Evolutionary conservation across 192 early-diverging fungal species (phyloP), one percentile per base, ranked within the genome.

Genomic region (Cladochytrium replicatum): DNA sequence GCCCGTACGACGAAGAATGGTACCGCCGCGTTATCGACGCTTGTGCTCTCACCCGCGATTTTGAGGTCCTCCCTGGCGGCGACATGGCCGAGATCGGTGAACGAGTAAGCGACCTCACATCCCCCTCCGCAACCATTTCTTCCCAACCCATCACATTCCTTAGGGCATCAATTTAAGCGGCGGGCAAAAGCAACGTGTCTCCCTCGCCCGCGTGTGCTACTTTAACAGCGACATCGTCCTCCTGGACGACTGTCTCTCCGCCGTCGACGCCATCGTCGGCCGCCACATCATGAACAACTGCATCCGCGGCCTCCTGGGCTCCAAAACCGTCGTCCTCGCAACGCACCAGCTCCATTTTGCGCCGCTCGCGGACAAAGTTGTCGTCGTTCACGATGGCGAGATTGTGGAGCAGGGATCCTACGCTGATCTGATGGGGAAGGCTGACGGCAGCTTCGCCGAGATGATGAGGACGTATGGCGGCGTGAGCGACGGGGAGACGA

Each of bases 161-260:
- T n/a, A n/a, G n/a, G n/a, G n/a, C n/a, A n/a, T n/a, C n/a, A n/a
- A n/a, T n/a, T n/a, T n/a, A n/a, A n/a, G 62, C 17, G 83, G 87
- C 15, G 91, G 90, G 0, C 93, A 97, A 69, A 86, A 86, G 46
- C 84, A 88, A 34, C 70, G 91, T 0, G 68, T 95, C 48, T 81
- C 82, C 28, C 50, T 95, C 15, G 91, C 91, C 0, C 72, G 94
- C 4, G 67, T 83, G 0, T 63, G 87, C 0, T 91, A 96, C 64
- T 70, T 61, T 7, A 67, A 82, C 48, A 68, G 80, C 5, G 47
- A 28, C 15, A 9, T 2, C 21, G 8, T n/a, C n/a, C 23, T 17
- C 0, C 13, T 56, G 5, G 54, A 56, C 26, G 54, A 56, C 34
- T 46, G 44, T 2, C 30, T 56, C 9, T 34, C 46, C 9, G 54